Conservation (phyloP, 441 rosid species). For the Hura crepitans region DNA sequence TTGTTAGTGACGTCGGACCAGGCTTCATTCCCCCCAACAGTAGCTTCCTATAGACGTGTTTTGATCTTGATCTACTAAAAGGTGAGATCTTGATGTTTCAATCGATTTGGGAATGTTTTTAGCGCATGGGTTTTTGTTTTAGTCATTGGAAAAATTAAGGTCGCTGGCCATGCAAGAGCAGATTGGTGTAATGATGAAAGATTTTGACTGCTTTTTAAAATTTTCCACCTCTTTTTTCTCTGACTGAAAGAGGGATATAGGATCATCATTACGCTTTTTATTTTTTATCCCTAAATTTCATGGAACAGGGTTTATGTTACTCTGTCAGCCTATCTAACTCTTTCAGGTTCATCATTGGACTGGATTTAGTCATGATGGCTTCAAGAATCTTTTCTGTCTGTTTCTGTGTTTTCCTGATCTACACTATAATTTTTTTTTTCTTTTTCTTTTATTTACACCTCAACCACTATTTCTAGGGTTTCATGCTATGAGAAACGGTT, state of each 20-base stretch:
- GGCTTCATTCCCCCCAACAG: conserved; percentile 83
- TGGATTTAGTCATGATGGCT: conserved; percentile 43
- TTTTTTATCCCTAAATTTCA: conserved; percentile 28
- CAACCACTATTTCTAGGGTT: conserved; percentile 18
- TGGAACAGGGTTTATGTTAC: conserved; percentile 33
- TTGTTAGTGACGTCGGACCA: conserved; percentile 62
- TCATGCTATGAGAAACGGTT: background rate
- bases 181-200: conserved; percentile 68
- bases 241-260: conserved; percentile 31
- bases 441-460: background rate
- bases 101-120: conserved; percentile 3
- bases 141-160: conserved; percentile 19
- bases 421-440: conserved; percentile 19
- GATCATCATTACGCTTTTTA: conserved; percentile 45
- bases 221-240: conserved; percentile 7
- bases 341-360: conserved; percentile 39
- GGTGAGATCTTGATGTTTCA: background rate
- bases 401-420: conserved; percentile 32
- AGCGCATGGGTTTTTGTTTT: conserved; percentile 15
- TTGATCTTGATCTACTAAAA: background rate
- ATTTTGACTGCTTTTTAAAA: conserved; percentile 37
- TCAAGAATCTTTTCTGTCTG: conserved; percentile 48
- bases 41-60: conserved; percentile 34
- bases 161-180: conserved; percentile 35
- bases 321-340: conserved; percentile 32